These are phyloP conservation scores for Aspergillus caelatus DNA, from an alignment of 2,329 filamentous ascomycete species.

Conservation along the genomic window DNA sequence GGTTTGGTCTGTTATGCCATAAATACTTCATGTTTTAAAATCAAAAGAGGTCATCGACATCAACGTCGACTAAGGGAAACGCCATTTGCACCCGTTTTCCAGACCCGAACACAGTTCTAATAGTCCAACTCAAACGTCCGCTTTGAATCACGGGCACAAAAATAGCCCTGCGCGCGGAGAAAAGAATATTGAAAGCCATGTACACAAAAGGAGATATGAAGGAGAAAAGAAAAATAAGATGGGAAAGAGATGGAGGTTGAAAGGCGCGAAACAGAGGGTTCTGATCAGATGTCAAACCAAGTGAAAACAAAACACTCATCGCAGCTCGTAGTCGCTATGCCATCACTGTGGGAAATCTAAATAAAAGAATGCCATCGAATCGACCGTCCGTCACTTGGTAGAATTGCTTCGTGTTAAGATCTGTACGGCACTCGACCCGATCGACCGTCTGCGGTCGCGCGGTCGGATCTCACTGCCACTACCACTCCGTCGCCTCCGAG, in stretches of 20 bases:
- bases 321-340: constrained; percentile 42
- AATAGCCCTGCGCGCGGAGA: constrained; percentile 30
- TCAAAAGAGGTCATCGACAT: constrained; percentile 33
- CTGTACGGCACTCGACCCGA: constrained; percentile 39
- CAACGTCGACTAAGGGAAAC: constrained; percentile 38
- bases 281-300: constrained; percentile 28
- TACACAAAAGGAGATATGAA: constrained; percentile 38
- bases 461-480: constrained; percentile 46
- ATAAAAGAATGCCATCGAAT: constrained; percentile 22
- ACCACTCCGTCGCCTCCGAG: constrained; percentile 44
- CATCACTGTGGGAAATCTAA: constrained; percentile 31
- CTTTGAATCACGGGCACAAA: constrained; percentile 29
- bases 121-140: constrained; percentile 41
- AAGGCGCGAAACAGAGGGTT: constrained; percentile 20
- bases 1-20: constrained; percentile 29
- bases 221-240: constrained; percentile 27
- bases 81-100: constrained; percentile 48
- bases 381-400: constrained; percentile 39
- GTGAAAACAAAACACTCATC: constrained; percentile 36
- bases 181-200: constrained; percentile 45
- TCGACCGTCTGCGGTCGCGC: constrained; percentile 43
- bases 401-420: constrained; percentile 47
- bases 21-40: constrained; percentile 36
- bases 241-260: constrained; percentile 27
- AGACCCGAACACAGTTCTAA: constrained; percentile 48